These are phyloP conservation scores for Talaromyces sp. DNA, from an alignment of 2,329 filamentous ascomycete species.

Conservation along the genomic window DNA sequence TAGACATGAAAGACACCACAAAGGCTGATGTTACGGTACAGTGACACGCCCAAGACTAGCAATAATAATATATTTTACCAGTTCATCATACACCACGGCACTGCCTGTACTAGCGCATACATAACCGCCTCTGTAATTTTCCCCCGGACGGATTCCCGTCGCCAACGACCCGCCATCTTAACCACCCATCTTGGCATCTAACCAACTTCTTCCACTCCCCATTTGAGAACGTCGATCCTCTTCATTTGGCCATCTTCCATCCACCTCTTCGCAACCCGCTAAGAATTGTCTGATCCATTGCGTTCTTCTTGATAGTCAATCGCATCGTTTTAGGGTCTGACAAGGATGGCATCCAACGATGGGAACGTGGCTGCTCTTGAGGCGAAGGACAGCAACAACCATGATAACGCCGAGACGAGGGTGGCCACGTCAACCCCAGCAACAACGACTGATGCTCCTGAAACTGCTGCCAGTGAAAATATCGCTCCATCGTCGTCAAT, in stretches of 20 bases:
- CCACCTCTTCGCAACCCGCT: not conserved
- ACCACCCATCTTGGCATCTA: not conserved
- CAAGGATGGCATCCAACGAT: conserved; percentile 6
- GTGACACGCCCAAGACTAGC: not conserved
- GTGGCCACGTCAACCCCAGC: not conserved
- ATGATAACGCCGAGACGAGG: not conserved
- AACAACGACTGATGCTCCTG: not conserved
- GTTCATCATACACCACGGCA: not conserved
- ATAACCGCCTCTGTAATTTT: not conserved
- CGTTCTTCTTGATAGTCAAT: not conserved
- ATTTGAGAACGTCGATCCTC: not conserved
- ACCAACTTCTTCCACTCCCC: not conserved
- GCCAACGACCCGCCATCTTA: not conserved
- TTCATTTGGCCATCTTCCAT: not conserved
- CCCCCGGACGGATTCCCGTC: not conserved
- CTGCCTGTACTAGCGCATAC: not conserved
- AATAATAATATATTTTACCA: not conserved
- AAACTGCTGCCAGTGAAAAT: not conserved
- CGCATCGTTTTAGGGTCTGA: not conserved
- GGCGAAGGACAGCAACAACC: not conserved
- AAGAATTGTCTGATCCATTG: not conserved
- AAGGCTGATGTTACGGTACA: not conserved
- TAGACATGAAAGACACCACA: not conserved
- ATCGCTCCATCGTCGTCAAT: not conserved
- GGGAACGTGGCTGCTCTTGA: conserved; percentile 8